phyloP scores from a whole-genome alignment of 2,329 filamentous ascomycete genomes.

The Verticillium nubilum region DNA sequence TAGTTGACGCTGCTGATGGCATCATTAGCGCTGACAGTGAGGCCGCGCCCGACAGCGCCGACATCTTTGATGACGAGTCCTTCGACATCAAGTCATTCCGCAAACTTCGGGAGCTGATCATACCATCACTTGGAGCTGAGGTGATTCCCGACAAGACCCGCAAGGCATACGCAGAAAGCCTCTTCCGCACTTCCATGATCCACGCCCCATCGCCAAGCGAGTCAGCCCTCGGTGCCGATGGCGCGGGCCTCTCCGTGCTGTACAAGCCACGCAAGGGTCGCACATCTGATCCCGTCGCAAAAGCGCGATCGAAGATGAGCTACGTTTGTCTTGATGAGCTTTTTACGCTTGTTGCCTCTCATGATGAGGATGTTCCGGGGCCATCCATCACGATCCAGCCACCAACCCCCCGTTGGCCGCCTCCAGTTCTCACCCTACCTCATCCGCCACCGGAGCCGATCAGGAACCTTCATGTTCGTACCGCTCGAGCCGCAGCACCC shows the following conservation, averaged over 20 bases:
- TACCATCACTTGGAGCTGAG: conserved; percentile 64
- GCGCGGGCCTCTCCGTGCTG: conserved; percentile 54
- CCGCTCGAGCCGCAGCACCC: conserved; percentile 72
- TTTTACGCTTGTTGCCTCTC: conserved; percentile 57
- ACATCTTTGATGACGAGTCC: conserved; percentile 62
- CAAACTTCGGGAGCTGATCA: conserved; percentile 64
- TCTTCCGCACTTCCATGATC: conserved; percentile 80
- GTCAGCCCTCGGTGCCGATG: conserved; percentile 28
- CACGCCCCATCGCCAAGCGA: conserved; percentile 57
- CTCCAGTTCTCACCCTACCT: conserved; percentile 3
- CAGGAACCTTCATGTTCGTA: conserved; percentile 39
- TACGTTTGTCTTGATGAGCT: conserved; percentile 80
- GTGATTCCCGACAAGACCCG: conserved; percentile 63
- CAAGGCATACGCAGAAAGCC: conserved; percentile 63
- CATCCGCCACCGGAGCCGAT: conserved; percentile 2
- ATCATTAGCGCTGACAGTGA: conserved; percentile 61
- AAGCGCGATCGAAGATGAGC: conserved; percentile 63
- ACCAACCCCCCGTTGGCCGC: conserved; percentile 37
- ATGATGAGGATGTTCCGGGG: conserved; percentile 28
- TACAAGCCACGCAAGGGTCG: conserved; percentile 63
- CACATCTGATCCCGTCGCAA: conserved; percentile 63
- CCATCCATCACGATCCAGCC: conserved; percentile 34
- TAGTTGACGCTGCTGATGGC: conserved; percentile 61
- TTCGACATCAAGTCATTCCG: conserved; percentile 77
- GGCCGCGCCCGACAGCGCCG: conserved; percentile 34